Percentiles rank a stretch among this genome's conserved stretches.
Evolutionary conservation across 805 yeast genomes (phyloP).

Genomic region (Kazachstania psychrophila): DNA sequence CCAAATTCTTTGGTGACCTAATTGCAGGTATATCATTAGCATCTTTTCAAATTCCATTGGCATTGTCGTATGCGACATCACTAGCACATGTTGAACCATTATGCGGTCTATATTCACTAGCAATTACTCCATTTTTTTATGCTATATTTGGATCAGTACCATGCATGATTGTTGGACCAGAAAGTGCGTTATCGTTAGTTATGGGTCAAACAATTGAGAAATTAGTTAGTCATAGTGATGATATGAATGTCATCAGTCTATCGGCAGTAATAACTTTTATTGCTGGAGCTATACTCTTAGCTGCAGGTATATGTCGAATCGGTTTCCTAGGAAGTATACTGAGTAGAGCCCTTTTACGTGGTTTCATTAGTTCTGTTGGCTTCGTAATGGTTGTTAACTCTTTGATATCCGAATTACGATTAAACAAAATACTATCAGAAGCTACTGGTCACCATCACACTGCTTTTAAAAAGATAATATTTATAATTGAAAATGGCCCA

Average conservation of each 20-base stretch:
- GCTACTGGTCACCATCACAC: conserved; percentile 53
- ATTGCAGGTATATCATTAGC: conserved; percentile 83
- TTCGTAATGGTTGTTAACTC: conserved; percentile 75
- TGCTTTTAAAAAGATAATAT: conserved; percentile 58
- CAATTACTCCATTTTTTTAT: conserved; percentile 71
- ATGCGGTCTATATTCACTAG: conserved; percentile 67
- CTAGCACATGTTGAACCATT: conserved; percentile 77
- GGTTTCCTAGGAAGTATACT: conserved; percentile 79
- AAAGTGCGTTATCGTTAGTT: conserved; percentile 76
- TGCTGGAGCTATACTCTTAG: conserved; percentile 63
- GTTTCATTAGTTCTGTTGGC: conserved; percentile 82
- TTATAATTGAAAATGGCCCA: conserved; percentile 41
- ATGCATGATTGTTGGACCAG: conserved; percentile 84
- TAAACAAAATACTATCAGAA: conserved; percentile 38
- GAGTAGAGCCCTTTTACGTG: conserved; percentile 66
- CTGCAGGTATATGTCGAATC: conserved; percentile 70
- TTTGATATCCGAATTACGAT: conserved; percentile 60
- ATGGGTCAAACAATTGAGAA: conserved; percentile 71
- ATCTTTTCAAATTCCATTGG: conserved; percentile 83
- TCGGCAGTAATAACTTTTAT: conserved; percentile 62
- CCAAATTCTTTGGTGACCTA: conserved; percentile 47
- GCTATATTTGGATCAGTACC: conserved; percentile 79
- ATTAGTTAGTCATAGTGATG: conserved; percentile 35
- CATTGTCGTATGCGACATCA: conserved; percentile 63
- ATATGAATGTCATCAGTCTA: conserved; percentile 42